Evolutionary conservation across 2,329 filamentous ascomycete species (phyloP), one percentile per base, ranked within the genome.

Genomic region (Biscogniauxia marginata): DNA sequence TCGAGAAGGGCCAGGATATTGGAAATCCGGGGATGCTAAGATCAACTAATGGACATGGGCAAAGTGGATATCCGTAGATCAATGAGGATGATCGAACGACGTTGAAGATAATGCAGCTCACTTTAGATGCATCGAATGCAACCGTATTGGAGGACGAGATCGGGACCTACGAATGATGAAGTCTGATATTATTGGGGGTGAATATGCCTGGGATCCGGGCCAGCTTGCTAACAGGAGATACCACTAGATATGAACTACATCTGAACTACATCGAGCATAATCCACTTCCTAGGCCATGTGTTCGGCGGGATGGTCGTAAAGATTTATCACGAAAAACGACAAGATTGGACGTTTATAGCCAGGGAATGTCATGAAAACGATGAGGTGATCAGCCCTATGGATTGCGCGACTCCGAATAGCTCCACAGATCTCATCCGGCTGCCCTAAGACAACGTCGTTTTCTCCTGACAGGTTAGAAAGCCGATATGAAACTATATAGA

Each of bases 341-440:
- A 16, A 39, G 30, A 39, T 39, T 39, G 30, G 30, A 39, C 30
- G 30, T 3, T n/a, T 11, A 9, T 16, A 4, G 30, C 30, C 13
- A 39, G 30, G 30, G 2, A 39, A 16, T 16, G 30, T 44, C 19
- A 24, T 22, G 34, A 46, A 30, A 48, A 45, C 20, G 45, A 67
- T 68, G 66, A 61, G 65, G 66, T 60, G 63, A 68, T 68, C 61
- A 65, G 57, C 57, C 63, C 63, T 62, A 67, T 57, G 56, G 55
- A 69, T 67, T 63, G 67, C 66, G 65, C 66, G 67, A 65, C 57
- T 59, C 62, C 58, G 60, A 50, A 60, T 43, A 46, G 50, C 57
- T 65, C 64, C 65, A 64, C 65, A 54, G 60, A 22, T 56, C 52
- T 55, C 48, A 9, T 50, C 49, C 30, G 46, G 53, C 21, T 21